Evolutionary conservation across 768 basidiomycete species (phyloP).

Genomic region (Kockovaella imperatae): DNA sequence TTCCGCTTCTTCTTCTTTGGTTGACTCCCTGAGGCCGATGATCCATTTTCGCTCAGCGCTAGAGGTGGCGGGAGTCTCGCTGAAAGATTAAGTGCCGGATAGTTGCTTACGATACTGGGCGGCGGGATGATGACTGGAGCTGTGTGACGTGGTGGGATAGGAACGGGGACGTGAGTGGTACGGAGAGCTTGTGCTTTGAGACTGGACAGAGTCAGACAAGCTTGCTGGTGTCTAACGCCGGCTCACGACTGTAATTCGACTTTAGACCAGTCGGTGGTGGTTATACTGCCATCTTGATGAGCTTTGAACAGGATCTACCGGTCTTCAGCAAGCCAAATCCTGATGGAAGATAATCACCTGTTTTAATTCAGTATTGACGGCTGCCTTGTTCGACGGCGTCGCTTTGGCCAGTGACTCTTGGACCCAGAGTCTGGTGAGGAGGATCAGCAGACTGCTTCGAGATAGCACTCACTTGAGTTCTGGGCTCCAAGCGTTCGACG

Average conservation of each 20-base stretch:
- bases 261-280: constrained; percentile 89
- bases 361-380: constrained; percentile 90
- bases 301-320: constrained; percentile 77
- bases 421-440: constrained; percentile 73
- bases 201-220: constrained; percentile 5
- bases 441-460: neutral
- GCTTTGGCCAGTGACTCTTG: constrained; percentile 87
- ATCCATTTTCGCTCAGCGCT: neutral
- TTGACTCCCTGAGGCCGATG: neutral
- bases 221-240: neutral
- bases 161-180: constrained; percentile 22
- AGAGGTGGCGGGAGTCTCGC: neutral
- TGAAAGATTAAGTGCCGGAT: constrained; percentile 1
- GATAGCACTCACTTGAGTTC: constrained; percentile 18
- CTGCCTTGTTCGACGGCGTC: constrained; percentile 73
- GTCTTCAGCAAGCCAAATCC: neutral
- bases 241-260: constrained; percentile 77
- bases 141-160: constrained; percentile 5
- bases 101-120: constrained; percentile 1
- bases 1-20: constrained; percentile 12
- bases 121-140: constrained; percentile 13
- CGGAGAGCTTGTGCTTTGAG: constrained; percentile 29
- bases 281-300: constrained; percentile 71
- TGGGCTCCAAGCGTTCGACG: constrained; percentile 23
- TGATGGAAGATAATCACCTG: constrained; percentile 44